Evolutionary conservation across 2,329 filamentous ascomycete species (phyloP), one percentile per base, ranked within the genome.

Genomic region (Chaetomium strumarium): DNA sequence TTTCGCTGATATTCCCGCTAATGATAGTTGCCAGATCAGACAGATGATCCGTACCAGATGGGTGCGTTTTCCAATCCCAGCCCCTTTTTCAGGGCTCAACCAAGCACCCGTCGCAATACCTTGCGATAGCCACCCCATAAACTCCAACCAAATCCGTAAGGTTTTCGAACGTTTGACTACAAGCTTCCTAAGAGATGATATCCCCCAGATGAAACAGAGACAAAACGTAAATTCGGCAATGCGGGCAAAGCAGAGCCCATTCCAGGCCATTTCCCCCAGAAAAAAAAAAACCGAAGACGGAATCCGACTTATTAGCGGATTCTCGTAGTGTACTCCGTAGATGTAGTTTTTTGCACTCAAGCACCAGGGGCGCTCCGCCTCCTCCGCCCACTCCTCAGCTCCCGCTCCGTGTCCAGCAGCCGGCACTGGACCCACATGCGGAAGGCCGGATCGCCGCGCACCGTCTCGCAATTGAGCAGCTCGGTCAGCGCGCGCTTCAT

Each of bases 401-500:
- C 78, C 61, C 77, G 76, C 62, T 83, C 79, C 17, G 79, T 81
- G 60, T 82, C 78, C 75, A 84, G 76, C 24, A 84, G 68, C 13
- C 79, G 70, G 17, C 75, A 72, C 64, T 83, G 80, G 33, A 83
- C 77, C 75, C 78, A 83, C 55, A 73, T 78, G 44, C 80, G 77
- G 62, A 80, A 76, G 1, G 71, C 68, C 29, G 68, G 66, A 55
- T 81, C 76, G 42, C 64, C 67, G 39, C 78, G 76, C 14, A 81
- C 77, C 36, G 73, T 68, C 20, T 78, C 75, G 66, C 78, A 82
- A 67, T 83, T 84, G 60, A 84, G 74, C 13, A 84, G 73, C 64
- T 82, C 79, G 6, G 79, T 84, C 59, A 84, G 63, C 2, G 78
- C 76, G 31, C 78, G 74, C 69, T 84, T 84, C 69, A 83, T 79